Base-by-base conservation (phyloP, 1,284 basidiomycete species). In the Apiotrichum porosum region DNA sequence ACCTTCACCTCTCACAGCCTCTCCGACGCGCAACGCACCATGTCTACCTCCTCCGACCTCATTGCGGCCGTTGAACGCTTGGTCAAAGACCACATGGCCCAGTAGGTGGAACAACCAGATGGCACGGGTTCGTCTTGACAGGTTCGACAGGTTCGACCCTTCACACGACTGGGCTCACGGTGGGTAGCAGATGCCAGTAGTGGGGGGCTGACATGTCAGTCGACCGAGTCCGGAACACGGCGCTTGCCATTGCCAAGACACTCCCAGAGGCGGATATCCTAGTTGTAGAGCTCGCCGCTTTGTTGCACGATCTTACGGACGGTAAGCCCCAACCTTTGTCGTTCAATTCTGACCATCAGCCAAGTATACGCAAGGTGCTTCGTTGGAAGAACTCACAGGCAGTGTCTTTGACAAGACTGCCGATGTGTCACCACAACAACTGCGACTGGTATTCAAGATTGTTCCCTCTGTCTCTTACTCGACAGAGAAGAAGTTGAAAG, bases 161-260 rank as follows among this genome's bases (percentile, higher is more conserved):
- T 90, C 87, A 15, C 92, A 95, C 68, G 91, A 95, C 72, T 83
- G 79, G 59, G 84, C 83, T 55, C 92, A 95, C 63, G 88, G 88
- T 86, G 54, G 62, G 80, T 36, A 6, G 2, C 17, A 17, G 12
- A 9, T 13, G 33, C 37, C 9, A 1, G 23, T 4, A 2, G 15
- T 14, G 4, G 23, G 24, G 37, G 24, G 19, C 19, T 35, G 36
- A 41, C 17, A 14, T 44, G 34, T 22, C 62, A 91, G 89, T 93
- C 12, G 78, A 86, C 57, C 83, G 90, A 55, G 90, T 93, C 17
- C 78, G 88, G 40, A 81, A 78, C 52, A 86, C 84, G 1, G 86
- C 88, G 0, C 63, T 93, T 17, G 71, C 77, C 5, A 77, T 94
- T 38, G 88, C 84, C 14, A 73, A 70, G 26, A 73, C 75, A 9